Evolutionary conservation across 805 yeast species (phyloP), one percentile per base, ranked within the genome.

Genomic region (Komagataella populi): DNA sequence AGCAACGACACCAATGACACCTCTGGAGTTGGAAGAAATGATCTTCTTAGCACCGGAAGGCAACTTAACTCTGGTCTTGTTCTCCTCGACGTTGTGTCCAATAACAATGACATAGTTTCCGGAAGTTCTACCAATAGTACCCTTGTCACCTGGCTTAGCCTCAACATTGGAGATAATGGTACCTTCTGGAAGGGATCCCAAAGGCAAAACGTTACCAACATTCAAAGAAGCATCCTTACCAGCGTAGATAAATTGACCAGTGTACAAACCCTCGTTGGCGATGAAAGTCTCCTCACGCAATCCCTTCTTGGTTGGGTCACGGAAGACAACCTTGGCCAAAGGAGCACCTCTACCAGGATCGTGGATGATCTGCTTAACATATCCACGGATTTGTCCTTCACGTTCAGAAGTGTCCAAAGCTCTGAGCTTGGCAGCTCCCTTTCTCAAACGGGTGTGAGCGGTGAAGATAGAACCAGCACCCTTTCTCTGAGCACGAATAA

Each of bases 341-440:
- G 99, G 99, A 76, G 99, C 99, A 82, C 99, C 99, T 78, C 99
- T 84, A 75, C 99, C 99, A 71, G 99, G 93, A 72, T 91, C 99
- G 81, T 91, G 99, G 77, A 93, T 80, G 77, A 91, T 93, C 76
- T 86, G 91, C 85, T 90, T 91, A 68, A 91, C 99, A 64, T 93
- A 82, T 80, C 99, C 99, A 78, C 98, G 95, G 70, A 91, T 84
- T 90, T 93, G 93, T 72, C 99, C 99, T 76, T 91, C 96, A 75
- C 96, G 91, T 82, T 93, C 99, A 76, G 98, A 95, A 70, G 82
- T 91, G 78, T 93, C 98, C 74, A 91, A 84, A 73, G 96, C 86
- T 85, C 99, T 88, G 76, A 91, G 84, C 87, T 91, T 91, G 73
- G 99, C 99, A 74, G 99, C 98, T 76, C 99, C 99, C 81, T 93